A percentile compares a stretch with the other conserved stretches of the same genome.
These are phyloP conservation scores for Rubus idaeus DNA, from an alignment of 306 rosid species.

Conservation along the genomic window DNA sequence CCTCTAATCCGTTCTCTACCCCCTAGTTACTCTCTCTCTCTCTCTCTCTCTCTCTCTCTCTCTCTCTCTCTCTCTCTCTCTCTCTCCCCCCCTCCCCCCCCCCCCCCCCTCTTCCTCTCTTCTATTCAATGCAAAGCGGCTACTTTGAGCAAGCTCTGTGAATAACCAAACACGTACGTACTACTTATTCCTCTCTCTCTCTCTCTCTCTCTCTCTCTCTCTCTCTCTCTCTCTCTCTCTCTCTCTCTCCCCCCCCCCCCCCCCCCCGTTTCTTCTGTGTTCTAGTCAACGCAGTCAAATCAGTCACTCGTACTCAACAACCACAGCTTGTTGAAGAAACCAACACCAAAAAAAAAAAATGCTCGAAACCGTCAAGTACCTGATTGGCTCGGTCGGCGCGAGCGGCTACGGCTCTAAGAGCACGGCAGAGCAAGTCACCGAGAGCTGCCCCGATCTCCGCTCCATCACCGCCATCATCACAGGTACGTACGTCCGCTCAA, in stretches of 20 bases:
- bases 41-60: neutral
- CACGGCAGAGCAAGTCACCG: constrained; percentile 77
- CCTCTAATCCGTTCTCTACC: neutral
- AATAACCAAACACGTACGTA: constrained; percentile 8
- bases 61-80: neutral
- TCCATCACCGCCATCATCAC: constrained; percentile 82
- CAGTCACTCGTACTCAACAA: neutral
- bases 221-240: neutral
- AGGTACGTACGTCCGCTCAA: constrained; percentile 34
- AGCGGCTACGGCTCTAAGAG: constrained; percentile 83
- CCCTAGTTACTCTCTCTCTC: neutral
- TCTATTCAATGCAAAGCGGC: constrained; percentile 12
- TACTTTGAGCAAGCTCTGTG: constrained; percentile 1
- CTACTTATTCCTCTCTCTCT: neutral
- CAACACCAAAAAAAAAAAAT: constrained; percentile 19
- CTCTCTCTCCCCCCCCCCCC: too few species aligned
- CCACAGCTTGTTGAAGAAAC: neutral
- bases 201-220: neutral
- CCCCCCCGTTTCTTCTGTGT: constrained; percentile 8
- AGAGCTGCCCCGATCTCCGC: constrained; percentile 40
- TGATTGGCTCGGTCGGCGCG: constrained; percentile 68
- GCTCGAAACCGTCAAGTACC: constrained; percentile 65
- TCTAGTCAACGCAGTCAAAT: constrained; percentile 22
- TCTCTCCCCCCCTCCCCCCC: too few species aligned
- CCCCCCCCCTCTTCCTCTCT: too few species aligned